These are phyloP conservation scores for Penicillium manginii DNA, from an alignment of 495 filamentous ascomycete species.

Conservation along the genomic window DNA sequence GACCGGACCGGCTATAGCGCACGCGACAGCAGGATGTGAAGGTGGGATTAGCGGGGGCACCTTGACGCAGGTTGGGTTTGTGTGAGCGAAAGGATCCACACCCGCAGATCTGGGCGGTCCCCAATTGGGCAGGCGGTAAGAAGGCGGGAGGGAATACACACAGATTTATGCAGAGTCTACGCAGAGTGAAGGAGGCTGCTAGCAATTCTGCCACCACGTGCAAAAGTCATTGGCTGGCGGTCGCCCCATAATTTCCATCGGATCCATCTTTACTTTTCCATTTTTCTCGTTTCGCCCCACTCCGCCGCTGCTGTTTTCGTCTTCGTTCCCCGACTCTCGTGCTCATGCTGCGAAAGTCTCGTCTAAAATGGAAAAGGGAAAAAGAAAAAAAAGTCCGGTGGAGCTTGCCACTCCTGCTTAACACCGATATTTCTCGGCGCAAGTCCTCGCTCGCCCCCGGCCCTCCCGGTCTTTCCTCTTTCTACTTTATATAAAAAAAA, in stretches of 20 bases:
- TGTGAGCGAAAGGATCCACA: background rate
- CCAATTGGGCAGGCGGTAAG: conserved; percentile 8
- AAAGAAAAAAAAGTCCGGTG: conserved; percentile 2
- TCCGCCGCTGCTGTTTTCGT: conserved; percentile 11
- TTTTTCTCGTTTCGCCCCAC: conserved; percentile 1
- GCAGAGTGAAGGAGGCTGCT: background rate
- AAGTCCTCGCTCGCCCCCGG: conserved; percentile 20
- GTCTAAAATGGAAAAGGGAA: background rate
- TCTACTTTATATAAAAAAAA: conserved; percentile 27
- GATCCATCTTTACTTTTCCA: background rate
- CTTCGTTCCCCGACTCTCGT: background rate
- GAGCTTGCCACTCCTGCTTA: conserved; percentile 33
- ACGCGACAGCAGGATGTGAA: conserved; percentile 5
- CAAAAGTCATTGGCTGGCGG: conserved; percentile 20
- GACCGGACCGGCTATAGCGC: background rate
- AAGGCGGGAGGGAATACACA: no score
- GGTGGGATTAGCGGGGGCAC: background rate
- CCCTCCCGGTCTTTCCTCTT: conserved; percentile 14
- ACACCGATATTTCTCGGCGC: conserved; percentile 29
- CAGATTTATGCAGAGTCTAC: background rate
- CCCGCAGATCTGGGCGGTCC: conserved; percentile 8
- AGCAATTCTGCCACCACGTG: conserved; percentile 33
- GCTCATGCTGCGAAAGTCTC: no score
- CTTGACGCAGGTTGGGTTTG: background rate
- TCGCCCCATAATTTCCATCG: background rate